Evolutionary conservation across 169 alveolate genomes (phyloP).

Genomic region (Fabrea salina): DNA sequence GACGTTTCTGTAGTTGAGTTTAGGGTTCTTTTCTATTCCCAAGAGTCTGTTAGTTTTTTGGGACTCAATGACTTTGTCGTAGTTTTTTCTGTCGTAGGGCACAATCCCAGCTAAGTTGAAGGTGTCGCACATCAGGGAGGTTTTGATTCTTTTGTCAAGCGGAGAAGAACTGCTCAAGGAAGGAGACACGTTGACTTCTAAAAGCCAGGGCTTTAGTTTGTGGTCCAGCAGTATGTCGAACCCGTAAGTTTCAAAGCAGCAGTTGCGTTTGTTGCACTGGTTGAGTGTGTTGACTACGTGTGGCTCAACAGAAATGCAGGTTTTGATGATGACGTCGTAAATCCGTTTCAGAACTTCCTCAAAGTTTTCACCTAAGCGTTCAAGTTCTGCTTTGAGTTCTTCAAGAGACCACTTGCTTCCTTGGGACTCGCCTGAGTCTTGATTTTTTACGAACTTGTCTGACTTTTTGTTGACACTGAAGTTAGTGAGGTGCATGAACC

Average conservation of each 20-base stretch:
- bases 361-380: constrained; percentile 51
- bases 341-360: constrained; percentile 6
- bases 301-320: constrained; percentile 32
- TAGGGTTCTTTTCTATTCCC: background rate
- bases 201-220: constrained; percentile 78
- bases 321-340: constrained; percentile 30
- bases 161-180: constrained; percentile 77
- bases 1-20: background rate
- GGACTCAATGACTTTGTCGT: background rate
- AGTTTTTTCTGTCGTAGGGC: constrained; percentile 35
- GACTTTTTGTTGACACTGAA: constrained; percentile 65
- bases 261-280: background rate
- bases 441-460: constrained; percentile 54
- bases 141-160: constrained; percentile 72
- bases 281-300: background rate
- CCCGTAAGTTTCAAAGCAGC: constrained; percentile 84
- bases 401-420: constrained; percentile 79
- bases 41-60: background rate
- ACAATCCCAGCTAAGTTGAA: constrained; percentile 61
- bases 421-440: constrained; percentile 59
- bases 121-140: constrained; percentile 71
- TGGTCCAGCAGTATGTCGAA: constrained; percentile 83
- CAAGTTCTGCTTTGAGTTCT: constrained; percentile 62
- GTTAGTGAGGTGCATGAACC: constrained; percentile 69
- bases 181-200: constrained; percentile 86